phyloP scores from a whole-genome alignment of 2,329 filamentous ascomycete species.

The Aulographum hederae region DNA sequence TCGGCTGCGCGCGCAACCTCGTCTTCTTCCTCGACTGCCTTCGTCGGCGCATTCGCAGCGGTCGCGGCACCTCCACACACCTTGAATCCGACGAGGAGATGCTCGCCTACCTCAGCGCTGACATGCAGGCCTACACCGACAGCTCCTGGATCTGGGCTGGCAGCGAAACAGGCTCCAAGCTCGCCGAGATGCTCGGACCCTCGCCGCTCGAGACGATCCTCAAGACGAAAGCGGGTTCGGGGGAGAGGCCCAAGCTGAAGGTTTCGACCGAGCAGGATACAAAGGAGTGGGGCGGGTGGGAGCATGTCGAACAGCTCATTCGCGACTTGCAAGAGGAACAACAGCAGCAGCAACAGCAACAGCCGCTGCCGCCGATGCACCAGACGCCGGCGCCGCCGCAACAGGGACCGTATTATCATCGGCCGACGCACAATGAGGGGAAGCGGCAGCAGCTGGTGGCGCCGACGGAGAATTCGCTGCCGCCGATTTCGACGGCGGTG shows the following conservation, averaged over 20 bases:
- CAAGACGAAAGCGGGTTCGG: conserved; percentile 3
- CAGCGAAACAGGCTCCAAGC: conserved; percentile 21
- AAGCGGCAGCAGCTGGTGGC: conserved; percentile 6
- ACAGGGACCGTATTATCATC: conserved; percentile 16
- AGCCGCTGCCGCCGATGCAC: too few species aligned
- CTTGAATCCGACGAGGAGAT: conserved; percentile 66
- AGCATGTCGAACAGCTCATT: conserved; percentile 47
- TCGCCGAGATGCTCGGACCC: conserved; percentile 2
- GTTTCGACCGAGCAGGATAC: conserved; percentile 38
- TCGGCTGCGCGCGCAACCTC: conserved; percentile 64
- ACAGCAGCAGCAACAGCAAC: conserved; percentile 10
- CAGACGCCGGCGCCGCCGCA: too few species aligned
- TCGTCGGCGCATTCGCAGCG: conserved; percentile 31
- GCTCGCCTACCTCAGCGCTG: conserved; percentile 67
- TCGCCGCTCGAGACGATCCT: conserved; percentile 5
- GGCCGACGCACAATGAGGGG: conserved; percentile 11
- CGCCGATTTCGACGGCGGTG: conserved; percentile 13
- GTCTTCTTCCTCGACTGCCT: conserved; percentile 62
- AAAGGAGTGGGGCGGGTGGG: conserved; percentile 67
- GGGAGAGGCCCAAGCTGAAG: background rate
- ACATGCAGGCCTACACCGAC: conserved; percentile 64
- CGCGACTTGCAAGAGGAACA: conserved; percentile 33
- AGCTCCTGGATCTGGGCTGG: conserved; percentile 65
- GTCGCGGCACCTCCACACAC: conserved; percentile 17
- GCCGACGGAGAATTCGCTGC: conserved; percentile 11